Evolutionary conservation across 148 eudicot species (phyloP), one percentile per base, ranked within the genome.

Genomic region (Rhododendron mucronatum): DNA sequence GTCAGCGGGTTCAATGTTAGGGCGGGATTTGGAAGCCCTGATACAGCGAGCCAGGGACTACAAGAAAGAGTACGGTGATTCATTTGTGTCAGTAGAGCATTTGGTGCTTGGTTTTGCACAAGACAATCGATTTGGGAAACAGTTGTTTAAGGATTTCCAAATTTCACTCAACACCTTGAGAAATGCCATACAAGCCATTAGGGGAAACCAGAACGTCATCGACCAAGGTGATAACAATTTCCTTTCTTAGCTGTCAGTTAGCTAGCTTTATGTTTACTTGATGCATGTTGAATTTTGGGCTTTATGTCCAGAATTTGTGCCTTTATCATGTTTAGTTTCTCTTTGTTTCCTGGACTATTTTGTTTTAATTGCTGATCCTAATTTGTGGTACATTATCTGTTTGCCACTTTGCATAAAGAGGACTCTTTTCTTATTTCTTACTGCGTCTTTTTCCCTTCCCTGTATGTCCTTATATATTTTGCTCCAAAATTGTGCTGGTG

Each of bases 11-110:
- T 94, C 97, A n/a, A 95, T 96, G 98, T 88, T 96, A 84, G 99
- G 99, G 48, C 92, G 98, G 86, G 98, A 94, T 87, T 86, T 96
- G 85, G 99, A 96, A 89, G 91, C 88, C 85, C 82, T 96, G 87
- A 94, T 96, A 84, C 95, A 91, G 67, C 90, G 94, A 84, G 95
- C 98, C 55, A 93, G 95, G 91, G 95, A 93, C 26, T 94, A 78
- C 91, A 96, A 89, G 91, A 96, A 95, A 93, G 99, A 96, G 87
- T 95, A 85, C 80, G 92, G 94, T 9, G 99, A 96, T 87, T 93
- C 98, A n/a, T 96, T 95, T 92, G 94, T 96, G 77, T 96, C 99
- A 3, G 98, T 96, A 89, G 99, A 96, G 90, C 99, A 96, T 91
- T 82, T 96, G 89, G 97, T 96, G 85, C 98, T 96, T 82, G 98